Evolutionary conservation across 768 basidiomycete genomes (phyloP), one percentile per base, ranked within the genome.

Genomic region (Clitopilus passeckerianus): DNA sequence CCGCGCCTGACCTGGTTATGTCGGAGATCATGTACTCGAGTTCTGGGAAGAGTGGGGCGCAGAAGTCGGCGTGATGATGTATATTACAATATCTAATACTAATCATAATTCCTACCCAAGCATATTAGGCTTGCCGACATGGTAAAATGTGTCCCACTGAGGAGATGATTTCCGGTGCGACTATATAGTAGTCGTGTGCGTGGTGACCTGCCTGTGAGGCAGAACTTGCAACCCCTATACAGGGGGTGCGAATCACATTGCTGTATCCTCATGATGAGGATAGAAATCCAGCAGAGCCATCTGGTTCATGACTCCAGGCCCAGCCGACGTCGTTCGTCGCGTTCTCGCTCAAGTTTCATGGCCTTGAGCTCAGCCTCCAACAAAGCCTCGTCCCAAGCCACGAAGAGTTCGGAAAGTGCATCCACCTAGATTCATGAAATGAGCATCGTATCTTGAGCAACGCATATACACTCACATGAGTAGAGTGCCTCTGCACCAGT

Each of bases 381-480:
- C 9, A 93, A 71, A 0, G 86, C 80, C 59, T 93, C 90, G 63
- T 93, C 90, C 91, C 92, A 94, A 14, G 82, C 83, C 6, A 94
- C 87, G 61, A 94, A 93, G 20, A 93, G 75, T 63, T 93, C 91
- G 12, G 92, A 93, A 1, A 93, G 77, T 1, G 85, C 82, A 66
- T 92, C 91, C 8, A 91, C 86, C 91, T 93, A 33, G n/a, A 50
- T 27, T 33, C 55, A 30, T 56, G 14, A 43, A 46, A 54, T n/a
- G n/a, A n/a, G n/a, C 27, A 56, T 33, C 1, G 10, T 7, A 34
- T 8, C 14, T 15, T 44, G 34, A 24, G 37, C 20, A 27, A 53
- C 54, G 33, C 7, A 3, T 6, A 52, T 33, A 46, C 12, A 71
- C 84, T 56, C 62, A 91, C 90, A 69, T 89, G 86, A 7, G 82